These are phyloP conservation scores for Gonapodya sp. DNA, from an alignment of 192 early-diverging fungal species.

Conservation along the genomic window DNA sequence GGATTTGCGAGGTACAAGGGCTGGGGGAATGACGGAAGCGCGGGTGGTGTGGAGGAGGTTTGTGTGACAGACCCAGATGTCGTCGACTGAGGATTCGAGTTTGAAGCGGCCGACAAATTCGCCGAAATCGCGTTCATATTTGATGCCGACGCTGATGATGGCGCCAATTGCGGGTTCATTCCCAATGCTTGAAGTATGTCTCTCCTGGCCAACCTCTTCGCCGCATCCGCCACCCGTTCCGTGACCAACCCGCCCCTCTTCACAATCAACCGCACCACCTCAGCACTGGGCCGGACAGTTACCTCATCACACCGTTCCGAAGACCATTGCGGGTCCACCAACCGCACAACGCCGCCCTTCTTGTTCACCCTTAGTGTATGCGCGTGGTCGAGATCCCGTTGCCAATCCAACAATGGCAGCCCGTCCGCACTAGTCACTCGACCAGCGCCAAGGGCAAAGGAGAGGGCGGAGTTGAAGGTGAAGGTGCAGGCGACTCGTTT, in stretches of 20 bases:
- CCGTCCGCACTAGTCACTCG: not conserved
- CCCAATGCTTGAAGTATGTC: not conserved
- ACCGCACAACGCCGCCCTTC: not conserved
- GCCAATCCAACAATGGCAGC: not conserved
- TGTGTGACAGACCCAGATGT: no score
- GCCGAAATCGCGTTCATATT: not conserved
- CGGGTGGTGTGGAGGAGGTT: no score
- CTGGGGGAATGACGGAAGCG: no score
- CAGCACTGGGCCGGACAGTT: not conserved
- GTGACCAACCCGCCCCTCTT: not conserved
- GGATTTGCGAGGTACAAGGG: not conserved
- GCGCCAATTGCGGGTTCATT: not conserved
- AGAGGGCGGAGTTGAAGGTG: not conserved
- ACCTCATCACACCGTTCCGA: not conserved
- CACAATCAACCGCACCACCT: not conserved
- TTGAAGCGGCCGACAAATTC: no score
- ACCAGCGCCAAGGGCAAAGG: not conserved
- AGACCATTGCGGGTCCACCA: not conserved
- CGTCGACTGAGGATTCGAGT: no score
- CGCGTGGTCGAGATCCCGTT: not conserved
- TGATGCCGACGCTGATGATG: not conserved
- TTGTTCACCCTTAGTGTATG: not conserved
- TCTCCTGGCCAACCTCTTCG: not conserved
- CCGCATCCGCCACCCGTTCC: not conserved
- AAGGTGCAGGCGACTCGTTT: slow-evolving; percentile 1